A percentile compares a stretch with the other conserved stretches of the same genome.
phyloP scores from a whole-genome alignment of 768 basidiomycete genomes.

The Pleurotus tuoliensis region DNA sequence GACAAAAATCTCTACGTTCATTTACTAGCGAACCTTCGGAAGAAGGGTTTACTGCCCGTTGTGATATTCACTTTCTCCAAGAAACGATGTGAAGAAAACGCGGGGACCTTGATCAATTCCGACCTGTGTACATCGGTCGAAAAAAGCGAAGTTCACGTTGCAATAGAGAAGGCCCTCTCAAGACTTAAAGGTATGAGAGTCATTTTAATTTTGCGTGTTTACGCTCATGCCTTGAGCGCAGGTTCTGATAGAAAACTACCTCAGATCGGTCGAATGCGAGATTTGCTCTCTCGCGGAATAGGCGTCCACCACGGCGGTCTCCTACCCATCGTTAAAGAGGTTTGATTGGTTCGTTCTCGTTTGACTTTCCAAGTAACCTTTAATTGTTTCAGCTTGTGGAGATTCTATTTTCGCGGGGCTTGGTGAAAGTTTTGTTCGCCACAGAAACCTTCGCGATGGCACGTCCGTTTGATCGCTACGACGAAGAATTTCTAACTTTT shows the following conservation, averaged over 20 bases:
- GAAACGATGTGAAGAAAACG: slow-evolving; percentile 96
- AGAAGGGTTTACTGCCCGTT: slow-evolving; percentile 83
- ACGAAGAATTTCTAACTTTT: neutral
- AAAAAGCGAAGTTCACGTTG: slow-evolving; percentile 96
- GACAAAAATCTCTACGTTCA: slow-evolving; percentile 96
- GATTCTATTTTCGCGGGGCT: slow-evolving; percentile 89
- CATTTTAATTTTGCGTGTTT: neutral
- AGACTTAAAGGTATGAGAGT: slow-evolving; percentile 74
- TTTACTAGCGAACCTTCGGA: slow-evolving; percentile 80
- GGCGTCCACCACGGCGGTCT: slow-evolving; percentile 98
- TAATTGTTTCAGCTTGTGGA: slow-evolving; percentile 72
- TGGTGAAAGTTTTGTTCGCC: slow-evolving; percentile 95
- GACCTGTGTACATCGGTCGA: slow-evolving; percentile 88
- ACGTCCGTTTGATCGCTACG: slow-evolving; percentile 14
- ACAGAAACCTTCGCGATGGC: slow-evolving; percentile 99
- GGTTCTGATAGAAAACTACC: slow-evolving; percentile 90
- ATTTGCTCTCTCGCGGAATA: slow-evolving; percentile 87
- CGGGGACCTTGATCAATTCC: slow-evolving; percentile 78
- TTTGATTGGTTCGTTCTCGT: slow-evolving; percentile 22
- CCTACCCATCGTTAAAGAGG: slow-evolving; percentile 96
- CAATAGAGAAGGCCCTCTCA: slow-evolving; percentile 87
- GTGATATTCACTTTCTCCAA: slow-evolving; percentile 98
- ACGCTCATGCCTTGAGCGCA: slow-evolving; percentile 25
- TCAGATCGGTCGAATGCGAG: slow-evolving; percentile 87
- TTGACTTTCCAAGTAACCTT: neutral